Base-by-base conservation (phyloP, 495 filamentous ascomycete species). In the Penicillium mononematosum region DNA sequence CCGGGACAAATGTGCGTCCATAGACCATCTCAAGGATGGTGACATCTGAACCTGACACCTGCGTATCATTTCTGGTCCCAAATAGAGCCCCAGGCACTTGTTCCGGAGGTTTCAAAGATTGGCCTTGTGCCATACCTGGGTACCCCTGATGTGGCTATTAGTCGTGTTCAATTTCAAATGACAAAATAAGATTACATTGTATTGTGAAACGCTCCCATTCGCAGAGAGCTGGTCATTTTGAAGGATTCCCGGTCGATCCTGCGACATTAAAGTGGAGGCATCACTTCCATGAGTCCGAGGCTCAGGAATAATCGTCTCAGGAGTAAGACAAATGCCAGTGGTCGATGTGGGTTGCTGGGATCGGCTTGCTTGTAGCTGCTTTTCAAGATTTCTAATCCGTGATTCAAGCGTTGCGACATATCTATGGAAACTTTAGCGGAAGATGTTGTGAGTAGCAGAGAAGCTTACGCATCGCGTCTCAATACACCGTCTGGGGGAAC, bases 321-420 rank as follows among this genome's bases (percentile, higher is more conserved):
- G 51, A 2, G 41, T 54, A 11, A 54, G 41, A 45, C 39, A 11
- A 8, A 12, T 3, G 5, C 16, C 22, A 12, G 8, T 22, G 12
- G 41, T 19, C 1, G 17, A 19, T n/a, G 41, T 43, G 17, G 39
- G 3, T 19, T 45, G 19, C 4, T 44, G 34, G 5, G 39, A 20
- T 19, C 19, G 11, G 22, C 10, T 36, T 48, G 17, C 41, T 20
- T 22, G 39, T 19, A 58, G 24, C n/a, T 58, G 44, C 4, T 32
- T 49, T 53, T 58, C 56, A 5, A 58, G 50, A 6, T 1, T 24
- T 22, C 48, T 25, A 4, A 58, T 53, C 12, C 56, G 56, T 10
- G 56, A 36, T 41, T 58, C 56, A 3, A 58, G 43, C 4, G 57
- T 59, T n/a, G 57, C 50, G 14, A 59, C 57, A 43, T 59, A 59